Evolutionary conservation across 1,284 basidiomycete species (phyloP).

Genomic region (Rhizopogon hawkerae): DNA sequence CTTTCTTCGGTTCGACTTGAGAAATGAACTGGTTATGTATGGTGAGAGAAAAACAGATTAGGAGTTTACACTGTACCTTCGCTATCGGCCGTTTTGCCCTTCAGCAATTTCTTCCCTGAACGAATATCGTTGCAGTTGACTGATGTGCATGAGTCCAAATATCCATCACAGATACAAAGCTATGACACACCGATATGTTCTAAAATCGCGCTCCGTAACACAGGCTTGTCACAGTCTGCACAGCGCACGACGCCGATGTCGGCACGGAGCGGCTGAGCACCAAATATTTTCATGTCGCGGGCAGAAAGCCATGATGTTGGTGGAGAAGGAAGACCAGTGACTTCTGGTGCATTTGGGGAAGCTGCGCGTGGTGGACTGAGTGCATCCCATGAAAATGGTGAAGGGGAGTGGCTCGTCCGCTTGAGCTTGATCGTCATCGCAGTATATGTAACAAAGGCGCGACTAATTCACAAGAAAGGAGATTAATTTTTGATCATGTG

Average conservation of each 20-base stretch:
- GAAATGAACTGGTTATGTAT: constrained; percentile 6
- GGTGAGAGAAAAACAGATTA: constrained; percentile 4
- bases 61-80: constrained; percentile 26
- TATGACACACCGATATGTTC: constrained; percentile 60
- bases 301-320: constrained; percentile 78
- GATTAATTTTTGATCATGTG: not conserved
- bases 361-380: constrained; percentile 28
- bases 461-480: not conserved
- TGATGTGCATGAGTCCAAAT: constrained; percentile 10
- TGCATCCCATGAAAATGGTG: constrained; percentile 53
- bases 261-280: constrained; percentile 60
- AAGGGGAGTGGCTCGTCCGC: constrained; percentile 32
- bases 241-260: constrained; percentile 71
- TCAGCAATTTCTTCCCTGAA: constrained; percentile 27
- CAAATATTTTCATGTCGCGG: constrained; percentile 82
- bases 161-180: not conserved
- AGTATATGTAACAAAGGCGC: constrained; percentile 8
- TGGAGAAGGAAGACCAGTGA: constrained; percentile 46
- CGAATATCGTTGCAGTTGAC: constrained; percentile 27
- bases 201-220: constrained; percentile 63
- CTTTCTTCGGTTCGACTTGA: constrained; percentile 26
- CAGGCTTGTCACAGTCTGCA: constrained; percentile 67
- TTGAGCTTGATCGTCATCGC: constrained; percentile 55
- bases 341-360: constrained; percentile 21
- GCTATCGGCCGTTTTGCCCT: constrained; percentile 35